Base-by-base conservation (phyloP, 176 grass and related monocot genomes). In the Elymus sibiricus region DNA sequence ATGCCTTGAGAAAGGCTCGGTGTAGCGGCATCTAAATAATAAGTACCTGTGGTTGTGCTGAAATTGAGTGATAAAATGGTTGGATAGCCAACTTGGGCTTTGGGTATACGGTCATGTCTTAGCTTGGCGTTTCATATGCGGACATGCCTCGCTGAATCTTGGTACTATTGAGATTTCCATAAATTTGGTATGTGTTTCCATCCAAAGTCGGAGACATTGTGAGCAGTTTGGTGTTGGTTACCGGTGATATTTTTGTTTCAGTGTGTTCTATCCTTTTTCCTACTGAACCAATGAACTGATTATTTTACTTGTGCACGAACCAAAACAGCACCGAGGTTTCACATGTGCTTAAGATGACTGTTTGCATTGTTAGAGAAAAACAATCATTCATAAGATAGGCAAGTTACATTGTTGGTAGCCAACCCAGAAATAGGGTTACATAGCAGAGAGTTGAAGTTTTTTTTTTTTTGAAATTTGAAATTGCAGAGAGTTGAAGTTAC, bases 31-130 rank as follows among this genome's bases (percentile, higher is more conserved):
- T 85, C 82, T 65, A 85, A 91, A 88, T 88, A 88, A 88, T 81
- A 88, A 91, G 87, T 85, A 81, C 82, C 49, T 81, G 81, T 84
- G 74, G 82, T 70, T 84, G 47, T 85, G 80, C 84, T 84, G 72
- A 76, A 58, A n/a, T 55, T 58, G 24, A 68, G 85, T 39, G 82
- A 64, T 88, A 77, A 77, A 88, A 88, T 85, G 70, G 77, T 77
- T 90, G 74, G 60, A 77, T 85, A 85, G 86, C 32, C 35, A 88
- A 81, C 65, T 77, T 81, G 53, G 70, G 77, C 70, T 87, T 87
- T 84, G 82, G 90, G 90, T 88, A 91, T 91, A 91, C 90, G 32
- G 62, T 78, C 78, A 77, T 88, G 77, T 63, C 74, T 55, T 78
- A 85, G 62, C 40, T 82, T 91, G 64, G 63, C 26, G 35, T 61